Evolutionary conservation across 106 monocot species (phyloP), one percentile per base, ranked within the genome.

Genomic region (Ottelia alismoides): DNA sequence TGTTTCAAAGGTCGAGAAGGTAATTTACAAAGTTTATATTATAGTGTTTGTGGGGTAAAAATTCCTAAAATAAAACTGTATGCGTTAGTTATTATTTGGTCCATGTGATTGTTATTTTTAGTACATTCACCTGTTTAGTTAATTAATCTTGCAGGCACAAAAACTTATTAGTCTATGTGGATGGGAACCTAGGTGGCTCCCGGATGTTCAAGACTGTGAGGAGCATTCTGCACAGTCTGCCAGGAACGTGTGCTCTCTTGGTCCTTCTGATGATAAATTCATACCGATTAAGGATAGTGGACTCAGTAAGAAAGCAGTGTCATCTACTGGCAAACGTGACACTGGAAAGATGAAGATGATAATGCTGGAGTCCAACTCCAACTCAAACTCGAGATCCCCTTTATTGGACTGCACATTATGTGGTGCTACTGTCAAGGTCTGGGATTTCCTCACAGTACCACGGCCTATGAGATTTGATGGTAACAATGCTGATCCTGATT

Each of bases 161-260:
- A 98, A 82, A 66, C 67, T 89, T 56, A 85, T 98, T 48, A 89
- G 96, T 69, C 61, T 98, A 25, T 98, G 96, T 73, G 96, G 96
- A 50, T 98, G 96, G 96, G 96, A 98, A 64, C 79, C 96, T 22
- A 78, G 85, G 75, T 98, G 96, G 96, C 96, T 89, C 64, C 85
- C 70, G 56, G 77, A 79, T 65, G 72, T 98, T 44, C 96, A 89
- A 76, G 96, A 98, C 63, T 98, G 68, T 61, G 96, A 98, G 67
- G 96, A 98, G 57, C 66, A 98, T 68, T 98, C 96, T 52, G 72
- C 89, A 55, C 85, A 85, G 31, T 89, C 89, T 58, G 78, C 96
- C 51, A 75, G 63, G 70, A 76, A 81, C 79, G 75, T 73, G 45
- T 67, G 54, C 57, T 85, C 91, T 20, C 51, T 73, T 63, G 77